These are phyloP conservation scores for Xylaria sp. DNA, from an alignment of 2,329 filamentous ascomycete species.

Conservation along the genomic window DNA sequence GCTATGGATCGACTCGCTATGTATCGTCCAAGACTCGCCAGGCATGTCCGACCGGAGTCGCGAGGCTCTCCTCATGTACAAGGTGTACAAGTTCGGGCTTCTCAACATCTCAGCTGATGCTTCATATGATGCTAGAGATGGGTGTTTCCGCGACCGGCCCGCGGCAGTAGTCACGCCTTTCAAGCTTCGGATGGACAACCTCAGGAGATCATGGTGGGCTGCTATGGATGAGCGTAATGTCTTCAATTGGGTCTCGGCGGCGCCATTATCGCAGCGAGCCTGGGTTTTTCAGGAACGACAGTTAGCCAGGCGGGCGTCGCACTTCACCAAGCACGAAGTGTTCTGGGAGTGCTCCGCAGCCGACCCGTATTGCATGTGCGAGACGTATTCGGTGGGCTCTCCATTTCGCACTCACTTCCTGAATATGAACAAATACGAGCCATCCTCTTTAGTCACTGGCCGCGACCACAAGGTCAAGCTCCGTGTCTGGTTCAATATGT, in stretches of 20 bases:
- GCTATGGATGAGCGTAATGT: slow-evolving; percentile 15
- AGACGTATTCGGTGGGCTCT: too few species aligned
- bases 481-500: too few species aligned
- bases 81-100: too few species aligned
- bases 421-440: too few species aligned
- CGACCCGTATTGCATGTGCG: too few species aligned
- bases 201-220: slow-evolving; percentile 4
- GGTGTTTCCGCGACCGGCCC: slow-evolving; percentile 8
- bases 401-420: too few species aligned
- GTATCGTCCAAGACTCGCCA: too few species aligned
- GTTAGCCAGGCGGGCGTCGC: slow-evolving; percentile 7
- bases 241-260: slow-evolving; percentile 12
- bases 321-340: slow-evolving; percentile 15
- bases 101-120: slow-evolving; percentile 11
- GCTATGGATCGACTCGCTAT: too few species aligned
- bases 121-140: slow-evolving; percentile 3
- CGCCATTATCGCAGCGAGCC: slow-evolving; percentile 4
- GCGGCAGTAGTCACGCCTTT: slow-evolving; percentile 1
- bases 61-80: too few species aligned
- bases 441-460: too few species aligned
- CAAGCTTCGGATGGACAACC: not conserved
- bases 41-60: too few species aligned
- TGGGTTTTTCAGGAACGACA: slow-evolving; percentile 17
- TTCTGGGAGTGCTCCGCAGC: slow-evolving; percentile 13
- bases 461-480: too few species aligned